Evolutionary conservation across 148 eudicot genomes (phyloP).

Genomic region (Salicornia ramosissima): DNA sequence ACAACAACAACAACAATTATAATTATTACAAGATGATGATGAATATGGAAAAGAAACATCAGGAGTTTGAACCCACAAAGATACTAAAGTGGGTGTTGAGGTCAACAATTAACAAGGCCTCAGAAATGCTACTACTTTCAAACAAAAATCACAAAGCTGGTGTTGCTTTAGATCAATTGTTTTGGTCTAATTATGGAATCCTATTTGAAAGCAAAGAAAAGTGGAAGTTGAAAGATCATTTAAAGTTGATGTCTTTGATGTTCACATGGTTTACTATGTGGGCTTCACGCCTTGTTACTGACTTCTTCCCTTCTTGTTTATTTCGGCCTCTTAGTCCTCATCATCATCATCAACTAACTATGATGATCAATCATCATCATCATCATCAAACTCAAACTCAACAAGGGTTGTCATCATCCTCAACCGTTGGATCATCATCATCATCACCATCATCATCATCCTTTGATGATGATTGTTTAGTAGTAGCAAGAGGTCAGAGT

Average conservation of each 20-base stretch:
- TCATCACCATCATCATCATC: background rate
- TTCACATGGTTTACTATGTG: constrained; percentile 15
- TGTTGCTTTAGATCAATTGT: too few relatives aligned
- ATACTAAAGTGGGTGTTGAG: constrained; percentile 11
- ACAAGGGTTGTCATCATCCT: background rate
- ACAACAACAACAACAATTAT: background rate
- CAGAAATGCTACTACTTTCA: constrained; percentile 17
- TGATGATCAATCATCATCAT: background rate
- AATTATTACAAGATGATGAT: background rate
- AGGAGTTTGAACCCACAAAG: background rate
- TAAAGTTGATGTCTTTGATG: background rate
- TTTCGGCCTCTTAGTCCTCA: background rate
- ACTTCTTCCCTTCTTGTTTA: constrained; percentile 10
- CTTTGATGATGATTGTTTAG: background rate
- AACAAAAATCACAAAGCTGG: too few relatives aligned
- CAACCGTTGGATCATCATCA: background rate
- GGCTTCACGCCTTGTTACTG: constrained; percentile 1
- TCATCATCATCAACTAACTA: background rate
- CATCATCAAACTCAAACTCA: background rate
- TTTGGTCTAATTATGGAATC: background rate
- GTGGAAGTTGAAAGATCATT: background rate
- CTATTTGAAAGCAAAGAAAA: background rate
- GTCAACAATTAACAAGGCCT: constrained; percentile 12
- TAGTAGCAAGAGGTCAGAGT: too few relatives aligned
- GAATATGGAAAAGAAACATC: background rate